A percentile compares a stretch with the other conserved stretches of the same genome.
phyloP scores from a whole-genome alignment of 2,329 filamentous ascomycete genomes.

The Phoma sp. region DNA sequence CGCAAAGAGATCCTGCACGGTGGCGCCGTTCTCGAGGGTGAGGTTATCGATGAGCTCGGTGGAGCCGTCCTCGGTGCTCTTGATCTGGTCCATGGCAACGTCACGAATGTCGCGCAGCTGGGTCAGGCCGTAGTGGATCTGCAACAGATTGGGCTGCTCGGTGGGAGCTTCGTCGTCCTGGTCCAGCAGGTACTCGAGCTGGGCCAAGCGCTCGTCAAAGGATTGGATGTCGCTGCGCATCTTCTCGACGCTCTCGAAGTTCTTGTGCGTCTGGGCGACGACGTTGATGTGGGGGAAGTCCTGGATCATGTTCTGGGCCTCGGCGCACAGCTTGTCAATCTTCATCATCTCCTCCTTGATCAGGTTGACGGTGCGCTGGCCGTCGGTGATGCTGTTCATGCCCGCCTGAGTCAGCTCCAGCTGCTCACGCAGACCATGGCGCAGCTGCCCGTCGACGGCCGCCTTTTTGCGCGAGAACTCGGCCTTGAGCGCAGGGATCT shows the following conservation, averaged over 20 bases:
- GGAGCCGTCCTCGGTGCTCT: constrained; percentile 80
- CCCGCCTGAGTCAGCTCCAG: constrained; percentile 92
- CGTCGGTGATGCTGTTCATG: constrained; percentile 86
- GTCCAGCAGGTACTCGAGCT: constrained; percentile 77
- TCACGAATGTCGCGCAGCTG: constrained; percentile 92
- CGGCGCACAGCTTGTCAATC: constrained; percentile 95
- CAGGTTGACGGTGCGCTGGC: constrained; percentile 86
- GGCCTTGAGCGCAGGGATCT: constrained; percentile 85
- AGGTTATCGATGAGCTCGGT: constrained; percentile 87
- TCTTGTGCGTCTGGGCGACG: constrained; percentile 91
- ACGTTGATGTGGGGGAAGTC: constrained; percentile 94
- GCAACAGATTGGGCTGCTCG: constrained; percentile 89
- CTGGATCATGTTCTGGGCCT: constrained; percentile 95
- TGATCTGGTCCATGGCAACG: constrained; percentile 96
- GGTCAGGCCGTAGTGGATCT: constrained; percentile 90
- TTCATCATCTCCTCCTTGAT: constrained; percentile 99
- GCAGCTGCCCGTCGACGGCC: constrained; percentile 87
- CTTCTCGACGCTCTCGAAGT: constrained; percentile 91
- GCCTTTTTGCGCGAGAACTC: constrained; percentile 95
- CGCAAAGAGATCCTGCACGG: constrained; percentile 87
- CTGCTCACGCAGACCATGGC: constrained; percentile 87
- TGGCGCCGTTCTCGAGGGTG: constrained; percentile 69
- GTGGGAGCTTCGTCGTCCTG: constrained; percentile 86
- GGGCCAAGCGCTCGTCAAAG: constrained; percentile 78
- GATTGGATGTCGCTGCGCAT: constrained; percentile 91